These are phyloP conservation scores for Marsdenia floribunda DNA, from an alignment of 257 asterid species.

Conservation along the genomic window DNA sequence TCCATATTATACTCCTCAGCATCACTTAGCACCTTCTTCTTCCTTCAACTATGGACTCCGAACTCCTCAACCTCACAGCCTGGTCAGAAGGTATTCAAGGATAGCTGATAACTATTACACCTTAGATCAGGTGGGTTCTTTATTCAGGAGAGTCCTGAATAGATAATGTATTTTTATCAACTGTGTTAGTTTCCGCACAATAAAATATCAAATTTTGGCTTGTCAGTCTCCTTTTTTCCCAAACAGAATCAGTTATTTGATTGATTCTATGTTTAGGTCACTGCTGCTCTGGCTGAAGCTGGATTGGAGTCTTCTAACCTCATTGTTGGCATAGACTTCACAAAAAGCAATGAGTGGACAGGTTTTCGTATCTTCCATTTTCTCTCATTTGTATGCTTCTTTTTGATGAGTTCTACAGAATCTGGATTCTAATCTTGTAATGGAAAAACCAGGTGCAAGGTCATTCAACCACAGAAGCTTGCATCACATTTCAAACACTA, in stretches of 20 bases:
- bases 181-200: neutral
- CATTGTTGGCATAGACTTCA: slow-evolving; percentile 89
- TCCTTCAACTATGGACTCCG: slow-evolving; percentile 1
- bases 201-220: neutral
- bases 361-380: slow-evolving; percentile 33
- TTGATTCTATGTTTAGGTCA: slow-evolving; percentile 45
- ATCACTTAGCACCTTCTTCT: slow-evolving; percentile 3
- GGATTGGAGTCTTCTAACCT: slow-evolving; percentile 33
- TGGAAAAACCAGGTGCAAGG: slow-evolving; percentile 51
- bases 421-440: neutral
- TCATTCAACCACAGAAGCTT: slow-evolving; percentile 77
- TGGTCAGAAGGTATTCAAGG: slow-evolving; percentile 65
- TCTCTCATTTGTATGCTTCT: neutral
- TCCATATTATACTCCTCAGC: slow-evolving; percentile 8
- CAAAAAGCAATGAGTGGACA: slow-evolving; percentile 98
- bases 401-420: neutral
- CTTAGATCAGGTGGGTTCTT: slow-evolving; percentile 57
- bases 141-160: neutral
- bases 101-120: slow-evolving; percentile 65
- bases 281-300: slow-evolving; percentile 80
- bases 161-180: neutral
- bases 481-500: slow-evolving; percentile 67
- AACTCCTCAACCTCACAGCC: slow-evolving; percentile 26
- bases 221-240: neutral
- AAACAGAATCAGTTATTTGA: neutral